Evolutionary conservation across 441 rosid species (phyloP), one percentile per base, ranked within the genome.

Genomic region (Dalechampia spathulata): DNA sequence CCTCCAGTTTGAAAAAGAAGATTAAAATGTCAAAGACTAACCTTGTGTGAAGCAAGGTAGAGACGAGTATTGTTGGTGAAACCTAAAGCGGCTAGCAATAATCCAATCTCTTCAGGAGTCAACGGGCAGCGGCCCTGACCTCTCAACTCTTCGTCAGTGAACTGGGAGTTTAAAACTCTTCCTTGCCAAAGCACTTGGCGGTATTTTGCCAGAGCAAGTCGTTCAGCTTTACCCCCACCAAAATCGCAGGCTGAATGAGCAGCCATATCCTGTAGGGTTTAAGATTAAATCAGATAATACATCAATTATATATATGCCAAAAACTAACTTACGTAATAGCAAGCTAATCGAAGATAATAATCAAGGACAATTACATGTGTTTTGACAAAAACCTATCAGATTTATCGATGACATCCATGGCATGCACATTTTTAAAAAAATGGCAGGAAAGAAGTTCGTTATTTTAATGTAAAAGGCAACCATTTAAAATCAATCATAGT

Each of bases 41-140:
- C 99, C 96, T 86, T 84, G 77, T 86, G 98, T 41, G 96, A 94
- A 45, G 99, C 98, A 13, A 94, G 96, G 66, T 84, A 90, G 54
- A 94, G 87, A 60, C 88, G 94, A 55, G 99, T 90, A 38, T 58
- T 80, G 57, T 79, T 86, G 79, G 83, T 79, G 15, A 94, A 90
- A 50, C 99, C 96, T 72, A 94, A 62, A 52, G 96, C 96, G 49
- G 94, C 87, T 20, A 94, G 71, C 44, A 90, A 73, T 73, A 94
- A 76, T 57, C 99, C 99, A 72, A 90, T 76, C 78, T 94, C 98
- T 77, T 94, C 98, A 1, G 99, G 99, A 55, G 99, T 94, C 79
- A 94, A 53, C 0, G 97, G 97, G 57, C 99, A 93, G 8, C 99
- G 83, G 26, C 99, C 99, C 72, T 85, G 93, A 49, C 82, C 78